Evolutionary conservation across 148 eudicot genomes (phyloP), one percentile per base, ranked within the genome.

Genomic region (Silene uniflora): DNA sequence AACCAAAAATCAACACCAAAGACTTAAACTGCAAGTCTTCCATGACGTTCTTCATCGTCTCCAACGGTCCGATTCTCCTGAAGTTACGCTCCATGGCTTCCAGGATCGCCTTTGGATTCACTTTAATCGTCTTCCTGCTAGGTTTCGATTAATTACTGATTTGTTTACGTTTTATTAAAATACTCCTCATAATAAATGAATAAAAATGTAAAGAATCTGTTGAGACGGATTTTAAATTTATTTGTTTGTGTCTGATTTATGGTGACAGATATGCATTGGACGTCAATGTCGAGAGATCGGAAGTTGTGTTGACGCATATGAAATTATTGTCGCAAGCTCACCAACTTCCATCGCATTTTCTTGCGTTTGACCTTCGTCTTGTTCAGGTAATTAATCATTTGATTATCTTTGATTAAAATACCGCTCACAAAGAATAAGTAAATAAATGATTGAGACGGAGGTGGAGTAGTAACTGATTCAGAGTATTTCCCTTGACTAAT

Each of bases 221-320:
- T n/a, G n/a, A n/a, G n/a, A n/a, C n/a, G n/a, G n/a, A n/a, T 52
- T 52, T 52, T 39, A 39, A 49, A 52, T 52, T 52, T 13, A 52
- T 52, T 52, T 52, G 71, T 81, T 7, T 39, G 44, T 39, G 44
- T 32, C 35, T 32, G 35, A 32, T 32, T 32, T 32, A 32, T 32
- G 35, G 35, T 6, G 44, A 39, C 52, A 93, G 98, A 59, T 93
- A 93, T 78, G 93, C 92, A 7, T 67, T 86, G 85, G 96, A 91
- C 81, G 90, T 93, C 71, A 89, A 93, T 72, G 84, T 85, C 73
- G 98, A 91, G 80, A 81, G 87, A 82, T 87, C 98, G 35, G 89
- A 91, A 75, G 96, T 89, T 71, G 96, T 93, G 58, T 82, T 93
- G 60, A 81, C 79, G 81, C 98, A 93, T 82, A 91, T 87, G 89